Evolutionary conservation across 2,329 filamentous ascomycete genomes (phyloP).

Genomic region (Chrysosporium queenslandicum): DNA sequence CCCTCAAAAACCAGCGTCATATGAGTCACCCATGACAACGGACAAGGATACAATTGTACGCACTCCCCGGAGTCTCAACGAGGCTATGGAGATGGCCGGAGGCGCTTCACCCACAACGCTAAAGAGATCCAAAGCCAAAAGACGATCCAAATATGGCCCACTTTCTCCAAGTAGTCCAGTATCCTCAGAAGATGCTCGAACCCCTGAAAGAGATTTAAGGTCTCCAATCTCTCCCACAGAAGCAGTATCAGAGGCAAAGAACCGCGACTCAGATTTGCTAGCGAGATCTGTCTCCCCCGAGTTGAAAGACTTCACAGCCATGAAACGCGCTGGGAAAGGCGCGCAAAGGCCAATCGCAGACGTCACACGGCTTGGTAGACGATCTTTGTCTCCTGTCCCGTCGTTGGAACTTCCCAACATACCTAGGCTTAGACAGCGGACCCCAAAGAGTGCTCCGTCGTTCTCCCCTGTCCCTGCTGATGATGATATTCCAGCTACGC

Average conservation of each 20-base stretch:
- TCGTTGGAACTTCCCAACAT: slow-evolving; percentile 38
- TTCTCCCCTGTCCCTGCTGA: slow-evolving; percentile 17
- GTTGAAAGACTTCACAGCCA: slow-evolving; percentile 2
- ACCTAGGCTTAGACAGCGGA: slow-evolving; percentile 34
- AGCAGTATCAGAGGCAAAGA: not conserved
- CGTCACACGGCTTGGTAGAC: slow-evolving; percentile 23
- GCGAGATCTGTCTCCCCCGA: slow-evolving; percentile 8
- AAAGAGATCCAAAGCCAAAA: slow-evolving; percentile 35
- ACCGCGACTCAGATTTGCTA: not conserved
- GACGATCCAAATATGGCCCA: slow-evolving; percentile 32
- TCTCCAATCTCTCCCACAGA: slow-evolving; percentile 13
- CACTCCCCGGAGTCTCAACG: slow-evolving; percentile 16
- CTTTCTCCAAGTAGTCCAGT: slow-evolving; percentile 23
- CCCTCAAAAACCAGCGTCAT: not conserved
- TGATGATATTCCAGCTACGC: slow-evolving; percentile 16
- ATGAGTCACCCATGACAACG: slow-evolving; percentile 2
- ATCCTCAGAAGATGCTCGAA: slow-evolving; percentile 19
- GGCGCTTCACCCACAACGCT: slow-evolving; percentile 27
- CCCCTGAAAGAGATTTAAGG: slow-evolving; percentile 19
- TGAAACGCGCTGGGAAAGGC: not conserved
- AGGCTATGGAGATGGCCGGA: slow-evolving; percentile 20
- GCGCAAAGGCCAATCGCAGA: slow-evolving; percentile 18
- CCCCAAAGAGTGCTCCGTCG: slow-evolving; percentile 26
- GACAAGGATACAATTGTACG: not conserved
- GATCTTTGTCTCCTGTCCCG: slow-evolving; percentile 40